These are phyloP conservation scores for Naganishia randhawae DNA, from an alignment of 768 basidiomycete genomes.

Conservation along the genomic window DNA sequence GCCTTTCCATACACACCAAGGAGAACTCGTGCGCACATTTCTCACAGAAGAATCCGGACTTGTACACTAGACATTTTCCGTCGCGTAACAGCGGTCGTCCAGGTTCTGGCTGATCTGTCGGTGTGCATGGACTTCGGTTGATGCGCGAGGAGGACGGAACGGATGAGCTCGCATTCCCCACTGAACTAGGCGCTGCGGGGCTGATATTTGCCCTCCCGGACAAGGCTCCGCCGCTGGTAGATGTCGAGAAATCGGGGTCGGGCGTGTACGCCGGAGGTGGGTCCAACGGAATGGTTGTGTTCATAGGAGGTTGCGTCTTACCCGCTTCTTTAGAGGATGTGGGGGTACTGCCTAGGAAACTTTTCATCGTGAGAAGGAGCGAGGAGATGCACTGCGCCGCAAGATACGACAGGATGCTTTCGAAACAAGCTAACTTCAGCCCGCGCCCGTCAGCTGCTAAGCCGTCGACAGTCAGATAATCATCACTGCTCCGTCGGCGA, in stretches of 20 bases:
- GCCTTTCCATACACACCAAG: not conserved
- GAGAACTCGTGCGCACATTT: constrained; percentile 18
- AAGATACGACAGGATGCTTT: too few relatives aligned
- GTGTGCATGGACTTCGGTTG: not conserved
- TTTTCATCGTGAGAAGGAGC: too few relatives aligned
- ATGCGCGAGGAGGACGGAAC: not conserved
- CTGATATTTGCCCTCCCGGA: too few relatives aligned
- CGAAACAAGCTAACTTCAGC: too few relatives aligned
- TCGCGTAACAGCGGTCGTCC: constrained; percentile 21
- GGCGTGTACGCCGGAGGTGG: constrained; percentile 16
- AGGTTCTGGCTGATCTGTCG: constrained; percentile 11
- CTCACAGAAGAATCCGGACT: not conserved
- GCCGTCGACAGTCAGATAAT: too few relatives aligned
- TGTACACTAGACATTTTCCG: constrained; percentile 21
- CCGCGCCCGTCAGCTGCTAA: too few relatives aligned
- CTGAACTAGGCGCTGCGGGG: not conserved
- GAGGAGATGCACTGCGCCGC: too few relatives aligned
- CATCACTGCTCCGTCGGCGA: too few relatives aligned
- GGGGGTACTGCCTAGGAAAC: too few relatives aligned
- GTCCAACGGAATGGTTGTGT: constrained; percentile 4
- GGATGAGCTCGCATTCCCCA: not conserved
- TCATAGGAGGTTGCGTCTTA: not conserved
- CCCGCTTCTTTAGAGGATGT: not conserved
- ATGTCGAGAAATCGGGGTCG: not conserved
- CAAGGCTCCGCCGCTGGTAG: not conserved